Percentiles rank a stretch among this genome's conserved stretches.
Conservation (phyloP, 495 filamentous ascomycete species). For the Lichenothelia convexa region DNA sequence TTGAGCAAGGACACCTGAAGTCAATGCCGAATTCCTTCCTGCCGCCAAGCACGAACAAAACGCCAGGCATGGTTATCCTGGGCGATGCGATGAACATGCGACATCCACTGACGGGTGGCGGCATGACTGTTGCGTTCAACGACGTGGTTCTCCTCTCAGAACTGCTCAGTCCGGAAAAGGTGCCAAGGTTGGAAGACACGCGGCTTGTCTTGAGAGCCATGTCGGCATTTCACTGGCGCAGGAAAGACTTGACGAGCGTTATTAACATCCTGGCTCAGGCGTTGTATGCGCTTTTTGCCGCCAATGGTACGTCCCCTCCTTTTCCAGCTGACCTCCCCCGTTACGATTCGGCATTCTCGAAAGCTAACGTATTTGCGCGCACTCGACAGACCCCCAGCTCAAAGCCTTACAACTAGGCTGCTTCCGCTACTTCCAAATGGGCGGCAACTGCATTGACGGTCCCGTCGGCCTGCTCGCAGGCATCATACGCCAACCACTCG, state of each 20-base stretch:
- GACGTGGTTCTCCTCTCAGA: slow-evolving; percentile 62
- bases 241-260: slow-evolving; percentile 63
- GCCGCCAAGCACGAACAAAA: slow-evolving; percentile 50
- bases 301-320: slow-evolving; percentile 35
- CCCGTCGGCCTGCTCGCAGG: slow-evolving; percentile 74
- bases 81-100: slow-evolving; percentile 96
- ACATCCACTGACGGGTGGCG: slow-evolving; percentile 82
- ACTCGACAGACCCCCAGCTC: slow-evolving; percentile 42
- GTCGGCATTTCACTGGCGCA: slow-evolving; percentile 63
- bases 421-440: slow-evolving; percentile 79
- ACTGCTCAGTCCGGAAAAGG: slow-evolving; percentile 42
- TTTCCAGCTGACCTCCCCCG: no score
- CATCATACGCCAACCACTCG: slow-evolving; percentile 54
- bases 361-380: slow-evolving; percentile 1
- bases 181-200: slow-evolving; percentile 54
- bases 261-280: slow-evolving; percentile 95
- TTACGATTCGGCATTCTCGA: no score
- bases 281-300: slow-evolving; percentile 78
- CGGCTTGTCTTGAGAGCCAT: slow-evolving; percentile 46
- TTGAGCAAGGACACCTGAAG: slow-evolving; percentile 51
- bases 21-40: slow-evolving; percentile 93
- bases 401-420: slow-evolving; percentile 72
- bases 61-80: slow-evolving; percentile 60
- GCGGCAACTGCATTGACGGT: slow-evolving; percentile 48
- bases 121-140: slow-evolving; percentile 89